Base-by-base conservation (phyloP, 2,329 filamentous ascomycete species). In the Cadophora gregata region DNA sequence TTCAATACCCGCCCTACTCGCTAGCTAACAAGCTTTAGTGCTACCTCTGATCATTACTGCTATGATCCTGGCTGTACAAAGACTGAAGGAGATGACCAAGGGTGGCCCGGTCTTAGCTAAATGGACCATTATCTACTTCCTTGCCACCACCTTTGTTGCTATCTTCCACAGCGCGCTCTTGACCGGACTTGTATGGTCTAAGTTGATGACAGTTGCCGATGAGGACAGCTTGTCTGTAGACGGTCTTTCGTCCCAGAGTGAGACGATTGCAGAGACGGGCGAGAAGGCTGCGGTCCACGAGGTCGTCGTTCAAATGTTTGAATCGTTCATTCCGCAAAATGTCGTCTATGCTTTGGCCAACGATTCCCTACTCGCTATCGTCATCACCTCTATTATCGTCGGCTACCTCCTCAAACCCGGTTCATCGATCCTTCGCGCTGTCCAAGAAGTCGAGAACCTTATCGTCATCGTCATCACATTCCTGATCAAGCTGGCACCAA, bases 151-250 rank as follows among this genome's bases (percentile, higher is more conserved):
- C 1, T 56, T 63, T 33, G 25, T 63, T n/a, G 61, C 61, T 3
- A 63, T 63, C 47, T 27, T 63, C 33, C 61, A 63, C 31, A 63
- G 61, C n/a, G 51, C 61, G 56, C 48, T 63, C 7, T 27, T 63
- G 25, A 56, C 51, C 24, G 42, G 61, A n/a, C 61, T 63, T 2
- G 61, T 55, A 3, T 63, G 61, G 61, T 50, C 31, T 6, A 63
- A 56, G 42, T 45, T 63, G 33, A 55, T 63, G 48, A 47, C 48
- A 4, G 7, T 56, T 33, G 61, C 50, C 12, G 38, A 50, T 33
- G 51, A 55, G 9, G 61, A 42, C 31, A 36, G 21, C 31, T 51
- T 62, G 29, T 33, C 42, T 27, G 16, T 19, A 1, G 25, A 47
- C 10, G 45, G 21, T 14, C 4, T 50, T 33, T 29, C 29, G 1